Conservation (phyloP, 192 early-diverging fungal species). For the Coemansia biformis region DNA sequence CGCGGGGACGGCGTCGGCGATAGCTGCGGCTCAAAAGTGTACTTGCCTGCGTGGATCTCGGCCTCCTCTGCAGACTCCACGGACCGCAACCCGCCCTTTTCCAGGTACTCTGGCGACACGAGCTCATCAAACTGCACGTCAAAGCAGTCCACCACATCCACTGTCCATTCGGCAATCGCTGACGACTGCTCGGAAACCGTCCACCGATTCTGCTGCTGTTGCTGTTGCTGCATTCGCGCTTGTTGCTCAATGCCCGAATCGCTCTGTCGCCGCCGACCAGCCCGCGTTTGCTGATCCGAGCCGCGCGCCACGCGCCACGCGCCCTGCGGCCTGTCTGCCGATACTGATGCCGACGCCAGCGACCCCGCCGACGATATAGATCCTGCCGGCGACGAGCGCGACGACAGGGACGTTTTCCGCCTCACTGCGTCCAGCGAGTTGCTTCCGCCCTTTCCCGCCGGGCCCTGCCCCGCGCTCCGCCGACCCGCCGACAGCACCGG, state of each 20-base stretch:
- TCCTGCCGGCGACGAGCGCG: neutral
- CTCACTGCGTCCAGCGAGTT: neutral
- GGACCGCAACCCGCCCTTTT: neutral
- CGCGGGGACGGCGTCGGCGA: slow-evolving; percentile 2
- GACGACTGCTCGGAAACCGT: slow-evolving; percentile 35
- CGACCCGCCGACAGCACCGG: too few species aligned
- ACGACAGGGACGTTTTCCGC: slow-evolving; percentile 1
- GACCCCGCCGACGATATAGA: neutral
- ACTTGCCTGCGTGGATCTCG: slow-evolving; percentile 12
- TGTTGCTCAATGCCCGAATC: neutral
- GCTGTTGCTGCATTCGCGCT: neutral
- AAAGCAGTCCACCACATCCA: slow-evolving; percentile 44
- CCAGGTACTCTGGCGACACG: slow-evolving; percentile 15
- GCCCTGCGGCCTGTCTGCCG: too few species aligned
- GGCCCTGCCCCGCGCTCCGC: too few species aligned
- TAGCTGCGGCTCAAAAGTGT: slow-evolving; percentile 12
- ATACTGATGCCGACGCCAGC: too few species aligned
- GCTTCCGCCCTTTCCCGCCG: too few species aligned
- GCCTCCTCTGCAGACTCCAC: slow-evolving; percentile 1
- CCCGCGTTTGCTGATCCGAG: too few species aligned
- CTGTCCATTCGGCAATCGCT: slow-evolving; percentile 38
- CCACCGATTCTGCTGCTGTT: slow-evolving; percentile 5
- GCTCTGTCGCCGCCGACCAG: slow-evolving; percentile 7
- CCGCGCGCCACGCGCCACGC: too few species aligned
- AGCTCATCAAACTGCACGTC: slow-evolving; percentile 45